phyloP scores from a whole-genome alignment of 176 grass and related monocot species.

The Musa beccarii region DNA sequence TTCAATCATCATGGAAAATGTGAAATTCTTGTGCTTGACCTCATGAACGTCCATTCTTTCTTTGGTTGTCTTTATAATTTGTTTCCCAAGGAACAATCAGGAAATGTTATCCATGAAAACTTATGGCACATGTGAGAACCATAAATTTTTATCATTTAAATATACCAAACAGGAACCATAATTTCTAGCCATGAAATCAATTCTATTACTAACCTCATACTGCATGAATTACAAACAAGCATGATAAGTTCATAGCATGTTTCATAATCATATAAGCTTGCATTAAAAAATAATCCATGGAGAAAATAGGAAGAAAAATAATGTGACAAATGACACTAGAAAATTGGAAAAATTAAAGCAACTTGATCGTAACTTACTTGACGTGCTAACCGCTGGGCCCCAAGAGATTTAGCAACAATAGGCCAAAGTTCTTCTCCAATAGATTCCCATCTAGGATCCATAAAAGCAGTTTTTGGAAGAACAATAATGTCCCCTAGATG shows the following conservation, averaged over 20 bases:
- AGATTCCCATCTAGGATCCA: conserved; percentile 66
- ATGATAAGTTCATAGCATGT: neutral
- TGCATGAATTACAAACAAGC: neutral
- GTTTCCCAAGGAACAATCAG: too few species aligned
- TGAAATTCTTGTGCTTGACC: too few species aligned
- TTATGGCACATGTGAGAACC: too few species aligned
- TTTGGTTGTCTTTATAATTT: too few species aligned
- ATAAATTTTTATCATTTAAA: too few species aligned
- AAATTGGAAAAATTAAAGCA: neutral
- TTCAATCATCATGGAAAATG: too few species aligned
- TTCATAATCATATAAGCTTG: neutral
- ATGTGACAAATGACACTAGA: neutral
- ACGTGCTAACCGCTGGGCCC: conserved; percentile 61
- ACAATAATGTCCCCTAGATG: conserved; percentile 70
- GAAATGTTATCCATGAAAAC: too few species aligned
- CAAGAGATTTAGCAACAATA: conserved; percentile 57
- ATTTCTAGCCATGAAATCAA: too few species aligned
- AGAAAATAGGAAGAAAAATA: neutral
- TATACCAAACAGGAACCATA: too few species aligned
- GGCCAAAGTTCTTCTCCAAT: conserved; percentile 77
- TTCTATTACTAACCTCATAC: too few species aligned
- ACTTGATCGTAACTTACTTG: conserved; percentile 50
- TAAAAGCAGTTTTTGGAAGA: conserved; percentile 84
- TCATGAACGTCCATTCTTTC: too few species aligned
- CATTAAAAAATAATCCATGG: neutral